These are phyloP conservation scores for Trametes sp. DNA, from an alignment of 1,284 basidiomycete genomes.

Conservation along the genomic window DNA sequence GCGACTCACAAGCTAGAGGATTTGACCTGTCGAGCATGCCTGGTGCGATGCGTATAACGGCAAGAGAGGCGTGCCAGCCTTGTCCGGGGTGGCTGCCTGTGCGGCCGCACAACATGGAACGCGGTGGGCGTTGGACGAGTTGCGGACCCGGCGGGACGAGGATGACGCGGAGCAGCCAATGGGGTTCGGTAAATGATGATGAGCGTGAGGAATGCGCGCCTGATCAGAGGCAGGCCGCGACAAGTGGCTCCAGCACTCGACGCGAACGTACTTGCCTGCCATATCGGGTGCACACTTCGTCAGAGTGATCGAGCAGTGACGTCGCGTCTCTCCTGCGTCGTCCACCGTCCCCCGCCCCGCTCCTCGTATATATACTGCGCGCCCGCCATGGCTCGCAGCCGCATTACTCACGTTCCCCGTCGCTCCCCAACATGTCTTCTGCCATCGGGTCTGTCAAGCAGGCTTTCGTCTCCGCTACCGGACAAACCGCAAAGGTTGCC, in stretches of 20 bases:
- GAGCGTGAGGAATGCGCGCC: conserved; percentile 3
- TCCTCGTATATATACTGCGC: conserved; percentile 18
- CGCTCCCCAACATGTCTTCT: conserved; percentile 30
- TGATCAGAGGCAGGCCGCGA: conserved; percentile 4
- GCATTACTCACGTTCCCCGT: not conserved
- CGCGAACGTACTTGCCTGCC: conserved; percentile 15
- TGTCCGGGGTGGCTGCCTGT: no score
- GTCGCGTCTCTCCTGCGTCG: conserved; percentile 19
- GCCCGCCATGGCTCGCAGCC: not conserved
- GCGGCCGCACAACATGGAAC: no score
- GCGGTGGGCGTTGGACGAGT: no score
- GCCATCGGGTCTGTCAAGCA: conserved; percentile 37
- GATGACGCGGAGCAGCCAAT: not conserved
- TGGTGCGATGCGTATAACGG: no score
- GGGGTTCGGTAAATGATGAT: conserved; percentile 3
- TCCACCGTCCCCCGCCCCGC: not conserved
- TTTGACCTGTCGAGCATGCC: no score
- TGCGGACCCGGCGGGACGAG: no score
- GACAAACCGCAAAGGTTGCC: conserved; percentile 48
- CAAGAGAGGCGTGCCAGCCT: no score
- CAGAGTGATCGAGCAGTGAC: conserved; percentile 27
- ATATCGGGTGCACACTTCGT: conserved; percentile 16
- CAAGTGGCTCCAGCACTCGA: conserved; percentile 12
- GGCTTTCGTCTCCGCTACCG: conserved; percentile 38
- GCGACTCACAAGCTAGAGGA: no score